Evolutionary conservation across 2,329 filamentous ascomycete genomes (phyloP).

Genomic region (Falciphora oryzae): DNA sequence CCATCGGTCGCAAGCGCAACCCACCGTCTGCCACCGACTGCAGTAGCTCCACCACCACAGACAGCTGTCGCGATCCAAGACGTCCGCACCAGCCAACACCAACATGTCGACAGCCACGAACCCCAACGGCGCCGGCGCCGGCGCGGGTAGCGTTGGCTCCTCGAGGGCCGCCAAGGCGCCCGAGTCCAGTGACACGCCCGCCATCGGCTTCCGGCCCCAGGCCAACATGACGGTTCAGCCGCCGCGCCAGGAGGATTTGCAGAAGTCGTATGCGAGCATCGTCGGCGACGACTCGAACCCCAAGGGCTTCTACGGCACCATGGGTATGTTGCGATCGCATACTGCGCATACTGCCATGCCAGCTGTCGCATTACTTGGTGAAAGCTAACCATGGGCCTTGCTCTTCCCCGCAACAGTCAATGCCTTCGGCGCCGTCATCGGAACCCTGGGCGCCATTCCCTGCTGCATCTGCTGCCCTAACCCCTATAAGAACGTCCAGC

Average conservation of each 20-base stretch:
- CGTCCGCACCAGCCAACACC: background rate
- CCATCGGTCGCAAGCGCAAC: no score
- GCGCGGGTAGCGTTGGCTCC: background rate
- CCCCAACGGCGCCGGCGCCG: background rate
- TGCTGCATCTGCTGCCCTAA: constrained; percentile 93
- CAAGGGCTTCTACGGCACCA: constrained; percentile 83
- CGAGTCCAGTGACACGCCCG: background rate
- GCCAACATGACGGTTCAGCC: constrained; percentile 67
- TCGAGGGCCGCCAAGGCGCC: constrained; percentile 15
- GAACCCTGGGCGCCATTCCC: constrained; percentile 77
- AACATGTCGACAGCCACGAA: constrained; percentile 4
- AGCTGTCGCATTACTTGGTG: background rate
- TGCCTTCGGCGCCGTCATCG: constrained; percentile 66
- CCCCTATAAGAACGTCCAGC: constrained; percentile 85
- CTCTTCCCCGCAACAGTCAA: constrained; percentile 15
- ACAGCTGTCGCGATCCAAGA: background rate
- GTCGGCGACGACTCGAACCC: constrained; percentile 60
- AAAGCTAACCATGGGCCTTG: background rate
- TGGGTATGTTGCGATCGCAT: constrained; percentile 54
- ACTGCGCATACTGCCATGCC: no score
- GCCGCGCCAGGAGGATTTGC: constrained; percentile 75
- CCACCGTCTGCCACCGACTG: no score
- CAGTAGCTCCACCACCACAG: no score
- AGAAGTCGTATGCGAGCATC: constrained; percentile 68
- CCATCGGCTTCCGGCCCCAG: constrained; percentile 41